Evolutionary conservation across 1,139 yeast species (phyloP), one percentile per base, ranked within the genome.

Genomic region (Saccharomyces hybrid): DNA sequence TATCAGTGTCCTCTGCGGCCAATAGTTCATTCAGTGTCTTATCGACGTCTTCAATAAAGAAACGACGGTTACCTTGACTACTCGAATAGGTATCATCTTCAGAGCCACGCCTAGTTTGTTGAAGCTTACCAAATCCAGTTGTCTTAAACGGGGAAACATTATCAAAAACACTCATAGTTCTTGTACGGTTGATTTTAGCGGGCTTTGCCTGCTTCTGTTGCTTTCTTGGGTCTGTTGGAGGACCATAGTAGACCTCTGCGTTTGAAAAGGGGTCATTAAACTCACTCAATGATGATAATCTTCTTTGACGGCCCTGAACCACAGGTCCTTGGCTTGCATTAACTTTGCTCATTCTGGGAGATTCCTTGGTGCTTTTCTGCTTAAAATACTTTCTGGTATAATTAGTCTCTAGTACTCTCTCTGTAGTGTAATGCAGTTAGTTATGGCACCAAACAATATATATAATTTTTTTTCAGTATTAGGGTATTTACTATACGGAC

Each of bases 1-100:
- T 78, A 69, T 90, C 96, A 2, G 97, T 90, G 68, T 91, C 98
- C 69, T 91, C 97, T 60, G 79, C 82, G 31, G 77, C 79, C 58
- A 91, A 74, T 54, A 91, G 75, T 61, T 86, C 85, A 27, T 80
- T 73, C 55, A 90, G 75, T 1, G 97, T 89, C 32, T 78, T 70
- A 62, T 88, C 88, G 34, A 91, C 88, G 68, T 90, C 88, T 58
- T 79, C 77, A 56, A 91, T 86, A 65, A 83, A 81, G 66, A 87
- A 88, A 64, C 83, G 78, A 60, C 83, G 65, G 46, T 75, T 73
- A 3, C 75, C 70, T 47, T 70, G 69, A 32, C 70, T 63, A n/a
- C 65, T 63, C 32, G 67, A 50, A 7, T 68, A 70, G 6, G 72
- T 66, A 56, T 82, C 88, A 67, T 87, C 96, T 56, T 82, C 79